These are phyloP conservation scores for Polytrichum formosum DNA, from an alignment of 225 moss, liverwort and hornwort genomes.

Conservation along the genomic window DNA sequence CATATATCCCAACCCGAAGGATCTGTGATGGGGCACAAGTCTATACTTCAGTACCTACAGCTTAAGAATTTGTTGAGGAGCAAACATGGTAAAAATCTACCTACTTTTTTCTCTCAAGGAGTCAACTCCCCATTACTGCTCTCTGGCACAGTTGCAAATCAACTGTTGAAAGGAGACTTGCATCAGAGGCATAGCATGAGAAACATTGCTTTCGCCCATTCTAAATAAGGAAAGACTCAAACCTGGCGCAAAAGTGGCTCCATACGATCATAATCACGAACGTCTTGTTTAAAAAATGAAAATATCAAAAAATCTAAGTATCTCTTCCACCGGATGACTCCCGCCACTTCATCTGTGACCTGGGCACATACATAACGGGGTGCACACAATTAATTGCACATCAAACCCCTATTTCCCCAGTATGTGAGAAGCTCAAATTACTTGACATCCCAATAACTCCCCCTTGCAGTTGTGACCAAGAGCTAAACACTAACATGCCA, in stretches of 20 bases:
- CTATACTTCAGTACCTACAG: conserved; percentile 1
- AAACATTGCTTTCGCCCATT: no score
- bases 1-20: conserved; percentile 69
- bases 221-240: neutral
- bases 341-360: conserved; percentile 74
- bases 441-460: no score
- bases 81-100: neutral
- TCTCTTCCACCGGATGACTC: conserved; percentile 77
- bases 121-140: no score
- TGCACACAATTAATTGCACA: no score
- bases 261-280: conserved; percentile 74
- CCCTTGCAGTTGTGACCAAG: no score
- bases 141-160: no score
- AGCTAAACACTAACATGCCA: no score
- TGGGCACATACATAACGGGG: conserved; percentile 20
- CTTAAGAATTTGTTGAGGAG: conserved; percentile 8
- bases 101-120: neutral
- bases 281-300: conserved; percentile 62
- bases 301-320: conserved; percentile 75
- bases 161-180: no score
- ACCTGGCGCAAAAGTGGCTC: conserved; percentile 83
- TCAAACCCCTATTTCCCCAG: no score
- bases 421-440: no score
- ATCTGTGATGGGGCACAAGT: conserved; percentile 32
- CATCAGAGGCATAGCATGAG: no score